Base-by-base conservation (phyloP, 2,329 filamentous ascomycete species). In the Cordyceps cateniannulata region DNA sequence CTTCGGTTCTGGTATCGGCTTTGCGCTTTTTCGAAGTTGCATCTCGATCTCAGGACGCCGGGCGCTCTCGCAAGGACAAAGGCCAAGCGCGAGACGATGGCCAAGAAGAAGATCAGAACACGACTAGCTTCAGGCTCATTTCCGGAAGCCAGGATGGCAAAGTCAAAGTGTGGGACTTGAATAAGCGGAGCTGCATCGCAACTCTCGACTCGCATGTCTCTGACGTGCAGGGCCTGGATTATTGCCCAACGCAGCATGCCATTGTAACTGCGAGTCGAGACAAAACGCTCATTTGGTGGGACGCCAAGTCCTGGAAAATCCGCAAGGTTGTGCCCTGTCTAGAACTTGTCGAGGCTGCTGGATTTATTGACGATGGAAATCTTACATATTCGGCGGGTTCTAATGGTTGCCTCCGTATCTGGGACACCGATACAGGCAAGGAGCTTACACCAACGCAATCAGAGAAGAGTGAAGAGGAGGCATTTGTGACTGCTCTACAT, bases 71-170 rank as follows among this genome's bases (percentile, higher is more conserved):
- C 51, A 76, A 74, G 61, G 68, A 65, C 1, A 83, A 70, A 74
- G 61, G 18, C 52, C 60, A 14, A 63, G 65, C 59, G 49, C 62
- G 63, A 10, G 66, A 77, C 24, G 72, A 70, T 9, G 70, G 75
- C 25, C 66, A 69, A 5, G 75, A 74, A 5, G 80, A 80, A 47
- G 79, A 70, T 14, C 63, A 68, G 2, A 62, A 69, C 0, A 69
- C 69, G 69, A 65, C 80, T 73, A 75, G 85, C 29, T 96, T 96
- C 71, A 82, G 91, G 51, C 81, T 99, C 18, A 93, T 92, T 5
- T 96, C 92, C 38, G 95, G 93, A 64, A 92, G 90, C 63, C 96
- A 99, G 73, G 93, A 98, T 71, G 95, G 95, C 35, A 96, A 93
- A 70, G 84, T 99, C 58, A 83, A 90, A 22, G 84, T 99, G 24